These are phyloP conservation scores for Suhomyces bolitotheri DNA, from an alignment of 1,139 yeast species.

Conservation along the genomic window DNA sequence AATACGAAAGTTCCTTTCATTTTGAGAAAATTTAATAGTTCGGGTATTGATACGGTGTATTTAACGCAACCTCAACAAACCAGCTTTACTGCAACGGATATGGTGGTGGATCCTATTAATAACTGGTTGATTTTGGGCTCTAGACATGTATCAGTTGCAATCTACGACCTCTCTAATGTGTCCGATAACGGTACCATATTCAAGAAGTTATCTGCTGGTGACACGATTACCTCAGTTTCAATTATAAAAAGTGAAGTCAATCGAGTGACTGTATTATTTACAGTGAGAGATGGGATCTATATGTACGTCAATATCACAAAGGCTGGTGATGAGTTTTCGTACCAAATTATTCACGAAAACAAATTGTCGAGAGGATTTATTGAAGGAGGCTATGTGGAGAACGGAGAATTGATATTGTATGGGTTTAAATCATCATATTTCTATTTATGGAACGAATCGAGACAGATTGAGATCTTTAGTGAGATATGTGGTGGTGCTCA, in stretches of 20 bases:
- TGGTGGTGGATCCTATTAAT: constrained; percentile 41
- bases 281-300: constrained; percentile 69
- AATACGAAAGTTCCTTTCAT: constrained; percentile 59
- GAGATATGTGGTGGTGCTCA: constrained; percentile 93
- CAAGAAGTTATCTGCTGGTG: constrained; percentile 67
- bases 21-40: constrained; percentile 38
- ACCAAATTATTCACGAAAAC: constrained; percentile 55
- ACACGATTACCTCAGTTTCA: constrained; percentile 63
- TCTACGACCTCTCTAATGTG: constrained; percentile 39
- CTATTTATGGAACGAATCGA: constrained; percentile 80
- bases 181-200: constrained; percentile 32
- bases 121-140: constrained; percentile 64
- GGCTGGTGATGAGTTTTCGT: constrained; percentile 13
- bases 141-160: constrained; percentile 63
- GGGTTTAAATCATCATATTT: constrained; percentile 84
- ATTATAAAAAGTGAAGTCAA: constrained; percentile 28
- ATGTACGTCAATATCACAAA: constrained; percentile 30
- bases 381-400: constrained; percentile 62
- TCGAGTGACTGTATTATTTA: constrained; percentile 35
- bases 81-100: constrained; percentile 60
- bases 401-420: constrained; percentile 56
- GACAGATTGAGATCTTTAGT: constrained; percentile 65
- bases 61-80: constrained; percentile 43
- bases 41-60: constrained; percentile 17
- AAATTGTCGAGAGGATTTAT: constrained; percentile 72